Base-by-base conservation (phyloP, 2,329 filamentous ascomycete genomes). In the Colletotrichum gloeosporioides region DNA sequence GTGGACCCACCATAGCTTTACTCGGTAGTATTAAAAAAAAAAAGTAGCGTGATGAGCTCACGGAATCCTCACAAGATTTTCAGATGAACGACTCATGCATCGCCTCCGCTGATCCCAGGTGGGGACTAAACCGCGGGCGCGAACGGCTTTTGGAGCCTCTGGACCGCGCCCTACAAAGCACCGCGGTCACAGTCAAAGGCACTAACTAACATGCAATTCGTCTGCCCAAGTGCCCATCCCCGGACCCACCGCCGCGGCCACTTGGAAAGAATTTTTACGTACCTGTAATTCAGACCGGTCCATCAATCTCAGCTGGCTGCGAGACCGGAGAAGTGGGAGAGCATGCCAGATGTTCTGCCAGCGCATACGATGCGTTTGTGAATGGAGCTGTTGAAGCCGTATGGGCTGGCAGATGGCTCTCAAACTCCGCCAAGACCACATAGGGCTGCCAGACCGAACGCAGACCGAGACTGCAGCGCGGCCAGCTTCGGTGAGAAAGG, bases 201-300 rank as follows among this genome's bases (percentile, higher is more conserved):
- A 49, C 44, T n/a, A 44, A 49, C 39, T 44, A 44, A 49, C 18
- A 49, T 49, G 9, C 34, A 34, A 34, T 34, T 13, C 39, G 39
- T 49, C 39, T 49, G 44, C 44, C 44, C n/a, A 22, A 53, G 44
- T 22, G 44, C 44, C 57, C 61, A 29, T n/a, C 71, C 59, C 73
- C 70, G 70, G 70, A 73, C 70, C 73, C 64, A 66, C 70, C 53
- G 55, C 44, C n/a, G 36, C 69, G 22, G 73, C 69, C 64, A 68
- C 15, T 44, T 53, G 31, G 13, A 25, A 65, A 61, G 32, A 25
- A 39, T 59, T 73, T 61, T 76, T 76, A 76, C 73, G 73, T 73
- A 73, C 34, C 70, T 18, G 34, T 8, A 76, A 76, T 64, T 59
- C 10, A 44, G 31, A 69, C 27, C 64, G 64, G 27, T 68, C 70